Conservation (phyloP, 1,284 basidiomycete species). For the Pseudomicrostroma phylloplanum region DNA sequence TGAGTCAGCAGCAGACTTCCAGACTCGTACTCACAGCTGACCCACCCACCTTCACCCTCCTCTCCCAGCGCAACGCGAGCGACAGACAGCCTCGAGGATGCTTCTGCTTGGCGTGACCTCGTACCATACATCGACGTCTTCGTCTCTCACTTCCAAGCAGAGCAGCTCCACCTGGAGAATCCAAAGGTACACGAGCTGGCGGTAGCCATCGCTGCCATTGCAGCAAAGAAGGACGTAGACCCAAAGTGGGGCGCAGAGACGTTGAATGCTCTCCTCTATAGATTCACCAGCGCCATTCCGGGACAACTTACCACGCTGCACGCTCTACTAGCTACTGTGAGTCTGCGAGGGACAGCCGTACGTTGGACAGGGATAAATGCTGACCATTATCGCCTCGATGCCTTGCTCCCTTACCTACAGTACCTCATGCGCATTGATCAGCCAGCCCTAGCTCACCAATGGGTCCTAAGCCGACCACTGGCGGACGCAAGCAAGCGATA, state of each 20-base stretch:
- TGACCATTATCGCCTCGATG: neutral
- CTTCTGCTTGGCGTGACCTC: neutral
- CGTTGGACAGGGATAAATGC: neutral
- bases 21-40: neutral
- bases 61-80: neutral
- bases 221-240: neutral
- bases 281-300: neutral
- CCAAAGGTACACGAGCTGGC: neutral
- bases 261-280: neutral
- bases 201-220: neutral
- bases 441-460: neutral
- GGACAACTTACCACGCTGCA: neutral
- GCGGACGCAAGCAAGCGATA: neutral
- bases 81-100: neutral
- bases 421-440: neutral
- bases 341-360: neutral
- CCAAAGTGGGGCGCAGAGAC: neutral
- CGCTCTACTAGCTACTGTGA: neutral
- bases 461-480: neutral
- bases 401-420: neutral
- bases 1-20: neutral
- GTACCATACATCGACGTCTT: constrained; percentile 1
- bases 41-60: neutral
- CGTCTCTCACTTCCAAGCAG: neutral
- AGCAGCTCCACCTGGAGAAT: neutral